These are phyloP conservation scores for Parathielavia appendiculata DNA, from an alignment of 495 filamentous ascomycete species.

Conservation along the genomic window DNA sequence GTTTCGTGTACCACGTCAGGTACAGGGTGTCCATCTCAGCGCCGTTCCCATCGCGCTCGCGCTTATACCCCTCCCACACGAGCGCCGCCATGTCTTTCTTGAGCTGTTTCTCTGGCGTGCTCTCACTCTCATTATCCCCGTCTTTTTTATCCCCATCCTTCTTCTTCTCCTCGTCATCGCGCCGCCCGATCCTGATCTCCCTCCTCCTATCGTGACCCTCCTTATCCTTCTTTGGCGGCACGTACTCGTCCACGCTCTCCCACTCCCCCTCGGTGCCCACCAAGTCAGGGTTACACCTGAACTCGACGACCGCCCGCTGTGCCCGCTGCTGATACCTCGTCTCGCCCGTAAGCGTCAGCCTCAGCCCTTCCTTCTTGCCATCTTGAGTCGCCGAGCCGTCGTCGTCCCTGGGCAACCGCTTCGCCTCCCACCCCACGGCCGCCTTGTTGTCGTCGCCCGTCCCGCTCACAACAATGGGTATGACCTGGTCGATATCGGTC, in stretches of 20 bases:
- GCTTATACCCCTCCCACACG: slow-evolving; percentile 65
- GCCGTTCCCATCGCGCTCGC: slow-evolving; percentile 23
- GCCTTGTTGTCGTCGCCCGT: slow-evolving; percentile 50
- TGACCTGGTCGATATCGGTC: slow-evolving; percentile 42
- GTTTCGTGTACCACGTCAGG: slow-evolving; percentile 79
- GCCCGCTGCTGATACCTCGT: slow-evolving; percentile 52
- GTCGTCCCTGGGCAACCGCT: slow-evolving; percentile 29
- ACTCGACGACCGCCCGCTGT: slow-evolving; percentile 73
- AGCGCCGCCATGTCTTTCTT: slow-evolving; percentile 54
- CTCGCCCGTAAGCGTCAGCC: slow-evolving; percentile 65
- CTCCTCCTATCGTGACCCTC: not conserved
- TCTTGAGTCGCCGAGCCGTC: slow-evolving; percentile 48
- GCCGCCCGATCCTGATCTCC: not conserved
- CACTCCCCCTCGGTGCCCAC: slow-evolving; percentile 65
- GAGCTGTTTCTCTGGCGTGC: slow-evolving; percentile 43
- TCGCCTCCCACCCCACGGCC: slow-evolving; percentile 56
- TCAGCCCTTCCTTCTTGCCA: slow-evolving; percentile 61
- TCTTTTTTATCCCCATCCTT: slow-evolving; percentile 18
- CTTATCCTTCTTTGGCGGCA: slow-evolving; percentile 18
- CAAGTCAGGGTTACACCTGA: slow-evolving; percentile 66
- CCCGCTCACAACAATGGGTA: slow-evolving; percentile 56
- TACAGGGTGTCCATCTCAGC: slow-evolving; percentile 52
- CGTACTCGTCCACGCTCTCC: slow-evolving; percentile 44
- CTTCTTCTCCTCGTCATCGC: slow-evolving; percentile 26
- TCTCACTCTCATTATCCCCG: slow-evolving; percentile 32